Percentiles rank a stretch among this genome's conserved stretches.
Evolutionary conservation across 2,329 filamentous ascomycete species (phyloP).

Genomic region (Camptophora hylomeconis): DNA sequence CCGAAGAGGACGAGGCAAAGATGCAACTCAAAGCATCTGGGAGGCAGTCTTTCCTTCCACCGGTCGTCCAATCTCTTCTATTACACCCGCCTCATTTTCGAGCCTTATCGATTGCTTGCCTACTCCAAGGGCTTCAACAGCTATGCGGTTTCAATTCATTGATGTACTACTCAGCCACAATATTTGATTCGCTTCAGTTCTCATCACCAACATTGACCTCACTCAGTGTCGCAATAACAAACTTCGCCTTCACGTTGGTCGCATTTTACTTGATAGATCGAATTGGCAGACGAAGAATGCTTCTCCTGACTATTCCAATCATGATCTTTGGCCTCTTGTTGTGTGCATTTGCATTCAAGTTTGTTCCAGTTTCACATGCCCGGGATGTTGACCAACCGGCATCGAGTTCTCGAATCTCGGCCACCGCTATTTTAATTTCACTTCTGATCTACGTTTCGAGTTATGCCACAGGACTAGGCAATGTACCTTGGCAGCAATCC

Average conservation of each 20-base stretch:
- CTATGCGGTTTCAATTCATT: constrained; percentile 82
- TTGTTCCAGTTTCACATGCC: no score
- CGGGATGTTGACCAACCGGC: constrained; percentile 32
- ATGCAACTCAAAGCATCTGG: constrained; percentile 5
- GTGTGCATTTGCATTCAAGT: constrained; percentile 60
- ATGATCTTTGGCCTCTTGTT: constrained; percentile 64
- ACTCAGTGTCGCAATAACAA: constrained; percentile 67
- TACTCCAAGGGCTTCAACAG: constrained; percentile 79
- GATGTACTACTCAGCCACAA: constrained; percentile 83
- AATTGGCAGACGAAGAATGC: constrained; percentile 63
- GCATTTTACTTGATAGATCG: constrained; percentile 67
- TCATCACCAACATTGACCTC: constrained; percentile 66
- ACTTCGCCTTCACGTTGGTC: constrained; percentile 65
- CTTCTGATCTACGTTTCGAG: constrained; percentile 74
- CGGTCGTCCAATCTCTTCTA: constrained; percentile 10
- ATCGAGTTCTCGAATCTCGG: constrained; percentile 10
- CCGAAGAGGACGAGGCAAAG: constrained; percentile 47
- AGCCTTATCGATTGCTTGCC: constrained; percentile 71
- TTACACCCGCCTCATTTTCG: constrained; percentile 28
- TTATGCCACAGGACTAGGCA: constrained; percentile 79
- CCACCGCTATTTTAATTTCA: constrained; percentile 48
- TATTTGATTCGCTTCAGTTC: constrained; percentile 68
- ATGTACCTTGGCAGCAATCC: constrained; percentile 91
- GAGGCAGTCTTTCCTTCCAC: neutral
- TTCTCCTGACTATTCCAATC: constrained; percentile 71